Percentiles rank a stretch among this genome's conserved stretches.
These are phyloP conservation scores for Paecilomyces dactylethromorphus DNA, from an alignment of 2,329 filamentous ascomycete genomes.

Conservation along the genomic window DNA sequence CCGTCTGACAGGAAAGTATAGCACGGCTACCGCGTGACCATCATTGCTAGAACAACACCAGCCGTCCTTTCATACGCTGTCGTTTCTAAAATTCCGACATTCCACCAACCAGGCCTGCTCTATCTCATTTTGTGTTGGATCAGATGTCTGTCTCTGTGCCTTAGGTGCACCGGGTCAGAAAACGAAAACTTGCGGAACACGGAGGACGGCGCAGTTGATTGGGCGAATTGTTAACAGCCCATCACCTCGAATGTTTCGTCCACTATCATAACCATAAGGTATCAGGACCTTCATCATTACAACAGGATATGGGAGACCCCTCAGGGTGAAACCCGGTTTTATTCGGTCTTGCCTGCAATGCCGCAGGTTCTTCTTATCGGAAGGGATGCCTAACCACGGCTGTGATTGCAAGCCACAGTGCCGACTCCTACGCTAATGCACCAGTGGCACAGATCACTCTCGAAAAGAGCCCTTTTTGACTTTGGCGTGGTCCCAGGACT, in stretches of 20 bases:
- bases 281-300: not conserved
- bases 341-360: not conserved
- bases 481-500: slow-evolving; percentile 24
- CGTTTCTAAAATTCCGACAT: not conserved
- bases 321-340: not conserved
- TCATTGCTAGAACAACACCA: not conserved
- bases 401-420: not conserved
- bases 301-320: not conserved
- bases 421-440: slow-evolving; percentile 27
- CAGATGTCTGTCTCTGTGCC: not conserved
- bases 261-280: not conserved
- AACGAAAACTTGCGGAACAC: not conserved
- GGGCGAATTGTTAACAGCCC: not conserved
- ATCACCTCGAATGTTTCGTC: not conserved
- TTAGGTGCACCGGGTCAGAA: not conserved
- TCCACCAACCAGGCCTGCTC: not conserved
- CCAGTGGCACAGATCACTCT: slow-evolving; percentile 13
- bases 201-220: not conserved
- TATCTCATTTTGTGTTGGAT: not conserved
- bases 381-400: not conserved
- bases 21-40: not conserved
- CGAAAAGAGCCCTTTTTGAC: slow-evolving; percentile 3
- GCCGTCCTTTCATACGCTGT: not conserved
- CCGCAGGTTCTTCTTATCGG: not conserved
- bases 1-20: not conserved